These are phyloP conservation scores for Cupressus sempervirens DNA, from an alignment of 75 land plant species.

Conservation along the genomic window DNA sequence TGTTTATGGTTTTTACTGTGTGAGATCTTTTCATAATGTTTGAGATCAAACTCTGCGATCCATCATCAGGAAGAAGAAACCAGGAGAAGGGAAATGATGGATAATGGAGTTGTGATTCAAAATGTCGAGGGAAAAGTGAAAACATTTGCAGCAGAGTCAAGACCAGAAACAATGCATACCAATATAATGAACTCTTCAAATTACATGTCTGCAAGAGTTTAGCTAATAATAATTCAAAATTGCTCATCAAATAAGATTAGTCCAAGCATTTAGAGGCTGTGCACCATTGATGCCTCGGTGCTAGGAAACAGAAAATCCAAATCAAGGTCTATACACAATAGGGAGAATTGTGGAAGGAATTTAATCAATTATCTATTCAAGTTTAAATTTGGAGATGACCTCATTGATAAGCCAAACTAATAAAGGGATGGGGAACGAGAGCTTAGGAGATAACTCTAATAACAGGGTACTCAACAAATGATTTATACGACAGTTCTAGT, in stretches of 20 bases:
- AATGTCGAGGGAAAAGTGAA: no score
- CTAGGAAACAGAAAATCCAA: neutral
- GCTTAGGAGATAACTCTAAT: neutral
- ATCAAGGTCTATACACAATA: neutral
- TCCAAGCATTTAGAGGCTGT: neutral
- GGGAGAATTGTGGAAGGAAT: neutral
- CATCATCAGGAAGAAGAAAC: no score
- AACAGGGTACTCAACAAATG: no score
- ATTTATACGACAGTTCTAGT: neutral
- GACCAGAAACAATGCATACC: no score
- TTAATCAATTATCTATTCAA: neutral
- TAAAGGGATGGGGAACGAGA: neutral
- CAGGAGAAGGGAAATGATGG: no score
- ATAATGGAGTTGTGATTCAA: no score
- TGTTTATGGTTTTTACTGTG: no score
- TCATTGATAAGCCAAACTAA: neutral
- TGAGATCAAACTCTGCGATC: no score
- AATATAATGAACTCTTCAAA: no score
- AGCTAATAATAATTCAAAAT: neutral
- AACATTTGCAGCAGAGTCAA: no score
- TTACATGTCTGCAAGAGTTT: neutral
- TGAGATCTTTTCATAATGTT: no score
- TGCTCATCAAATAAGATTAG: neutral
- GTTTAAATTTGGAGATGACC: neutral
- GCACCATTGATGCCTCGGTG: neutral